Evolutionary conservation across 2,329 filamentous ascomycete genomes (phyloP).

Genomic region (Diaporthe humulicola): DNA sequence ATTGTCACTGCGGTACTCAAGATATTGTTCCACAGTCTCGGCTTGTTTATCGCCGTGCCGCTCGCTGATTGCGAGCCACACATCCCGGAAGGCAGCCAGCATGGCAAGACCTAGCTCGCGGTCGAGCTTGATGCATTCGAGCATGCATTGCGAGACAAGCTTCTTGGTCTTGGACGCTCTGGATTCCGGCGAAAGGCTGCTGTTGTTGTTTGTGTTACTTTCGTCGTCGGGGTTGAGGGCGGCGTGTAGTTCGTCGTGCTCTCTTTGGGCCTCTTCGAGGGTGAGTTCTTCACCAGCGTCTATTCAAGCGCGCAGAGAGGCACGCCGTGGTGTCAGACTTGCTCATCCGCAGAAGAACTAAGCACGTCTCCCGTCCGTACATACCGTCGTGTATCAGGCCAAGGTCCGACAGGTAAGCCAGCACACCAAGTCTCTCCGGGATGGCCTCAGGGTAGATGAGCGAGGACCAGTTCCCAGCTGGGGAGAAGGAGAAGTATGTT

Average conservation of each 20-base stretch:
- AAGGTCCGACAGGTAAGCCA: not conserved
- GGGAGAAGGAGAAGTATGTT: not conserved
- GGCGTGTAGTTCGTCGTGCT: not conserved
- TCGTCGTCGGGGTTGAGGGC: not conserved
- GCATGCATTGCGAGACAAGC: not conserved
- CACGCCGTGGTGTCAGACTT: not conserved
- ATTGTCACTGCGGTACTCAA: not conserved
- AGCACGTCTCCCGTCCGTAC: not conserved
- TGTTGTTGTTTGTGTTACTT: not conserved
- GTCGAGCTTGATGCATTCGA: not conserved
- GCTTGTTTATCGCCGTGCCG: not conserved
- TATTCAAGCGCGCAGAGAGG: not conserved
- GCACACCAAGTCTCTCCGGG: not conserved
- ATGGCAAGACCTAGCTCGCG: not conserved
- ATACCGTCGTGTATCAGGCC: constrained; percentile 5
- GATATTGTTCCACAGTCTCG: not conserved
- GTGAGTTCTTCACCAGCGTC: constrained; percentile 9
- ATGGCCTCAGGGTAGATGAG: not conserved
- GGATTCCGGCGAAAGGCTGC: not conserved
- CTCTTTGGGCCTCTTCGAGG: not conserved
- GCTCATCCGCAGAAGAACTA: not conserved
- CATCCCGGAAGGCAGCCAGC: not conserved
- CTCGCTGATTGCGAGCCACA: not conserved
- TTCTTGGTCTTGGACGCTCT: not conserved
- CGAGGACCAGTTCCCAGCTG: constrained; percentile 1